These are phyloP conservation scores for Thalassiosira hispida DNA, from an alignment of 352 stramenopile species.

Conservation along the genomic window DNA sequence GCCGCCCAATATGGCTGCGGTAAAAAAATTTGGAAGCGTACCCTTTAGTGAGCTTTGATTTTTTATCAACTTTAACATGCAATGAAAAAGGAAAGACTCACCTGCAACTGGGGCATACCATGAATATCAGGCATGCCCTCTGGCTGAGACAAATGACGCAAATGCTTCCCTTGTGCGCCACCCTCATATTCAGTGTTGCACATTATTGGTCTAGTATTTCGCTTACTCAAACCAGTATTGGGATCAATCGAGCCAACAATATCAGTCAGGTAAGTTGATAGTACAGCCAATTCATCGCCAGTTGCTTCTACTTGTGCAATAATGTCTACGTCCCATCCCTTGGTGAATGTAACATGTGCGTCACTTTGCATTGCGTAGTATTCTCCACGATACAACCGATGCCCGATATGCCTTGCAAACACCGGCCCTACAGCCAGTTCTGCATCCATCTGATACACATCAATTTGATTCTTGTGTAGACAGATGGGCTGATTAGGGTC, in stretches of 20 bases:
- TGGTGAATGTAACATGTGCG: conserved; percentile 64
- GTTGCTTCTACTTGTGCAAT: conserved; percentile 63
- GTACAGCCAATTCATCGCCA: conserved; percentile 75
- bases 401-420: conserved; percentile 85
- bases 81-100: conserved; percentile 13
- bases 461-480: conserved; percentile 80
- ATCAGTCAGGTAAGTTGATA: conserved; percentile 77
- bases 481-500: conserved; percentile 78
- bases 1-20: conserved; percentile 72
- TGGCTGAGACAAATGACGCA: conserved; percentile 68
- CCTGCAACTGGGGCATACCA: conserved; percentile 63
- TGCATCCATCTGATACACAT: conserved; percentile 85
- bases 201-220: conserved; percentile 76
- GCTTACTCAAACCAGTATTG: conserved; percentile 38
- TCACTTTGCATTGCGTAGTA: conserved; percentile 88
- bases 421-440: conserved; percentile 82
- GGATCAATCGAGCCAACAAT: conserved; percentile 60
- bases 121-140: conserved; percentile 43
- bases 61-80: not conserved
- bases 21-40: conserved; percentile 12
- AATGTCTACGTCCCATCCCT: conserved; percentile 58
- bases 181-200: conserved; percentile 74
- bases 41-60: conserved; percentile 5
- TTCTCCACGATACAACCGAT: conserved; percentile 86
- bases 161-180: conserved; percentile 51